Percentiles rank a stretch among this genome's conserved stretches.
phyloP scores from a whole-genome alignment of 441 rosid genomes.

The Adansonia rubrostipa region DNA sequence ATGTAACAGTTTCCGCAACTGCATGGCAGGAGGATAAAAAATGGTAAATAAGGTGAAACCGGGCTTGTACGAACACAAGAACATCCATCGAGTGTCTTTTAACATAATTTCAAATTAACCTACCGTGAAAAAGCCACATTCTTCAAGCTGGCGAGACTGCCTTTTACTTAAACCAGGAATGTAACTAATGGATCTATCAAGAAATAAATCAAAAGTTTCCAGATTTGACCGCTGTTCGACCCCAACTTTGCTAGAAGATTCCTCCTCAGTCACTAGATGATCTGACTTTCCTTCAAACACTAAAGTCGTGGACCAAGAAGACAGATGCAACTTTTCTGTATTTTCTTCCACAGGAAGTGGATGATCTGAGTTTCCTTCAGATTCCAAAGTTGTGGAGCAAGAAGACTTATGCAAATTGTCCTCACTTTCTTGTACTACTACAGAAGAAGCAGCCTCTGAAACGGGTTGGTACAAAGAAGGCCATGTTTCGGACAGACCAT shows the following conservation, averaged over 20 bases:
- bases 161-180: slow-evolving; percentile 77
- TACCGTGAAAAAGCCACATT: slow-evolving; percentile 87
- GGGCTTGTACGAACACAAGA: slow-evolving; percentile 24
- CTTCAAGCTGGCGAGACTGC: slow-evolving; percentile 64
- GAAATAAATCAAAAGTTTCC: slow-evolving; percentile 44
- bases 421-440: slow-evolving; percentile 34
- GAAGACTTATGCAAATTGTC: slow-evolving; percentile 35
- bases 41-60: slow-evolving; percentile 30
- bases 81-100: slow-evolving; percentile 12
- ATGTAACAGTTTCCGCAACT: slow-evolving; percentile 79
- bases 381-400: slow-evolving; percentile 37
- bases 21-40: slow-evolving; percentile 35
- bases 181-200: slow-evolving; percentile 59
- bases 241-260: slow-evolving; percentile 28
- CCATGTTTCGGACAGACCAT: slow-evolving; percentile 47
- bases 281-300: slow-evolving; percentile 44
- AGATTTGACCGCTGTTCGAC: slow-evolving; percentile 28
- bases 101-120: slow-evolving; percentile 28
- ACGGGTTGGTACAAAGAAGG: slow-evolving; percentile 47
- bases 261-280: slow-evolving; percentile 34
- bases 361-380: slow-evolving; percentile 43
- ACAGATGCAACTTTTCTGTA: slow-evolving; percentile 33
- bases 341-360: slow-evolving; percentile 35
- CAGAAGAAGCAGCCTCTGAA: slow-evolving; percentile 43
- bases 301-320: slow-evolving; percentile 31